Evolutionary conservation across 2,329 filamentous ascomycete species (phyloP).

Genomic region (Verticillium dahliae): DNA sequence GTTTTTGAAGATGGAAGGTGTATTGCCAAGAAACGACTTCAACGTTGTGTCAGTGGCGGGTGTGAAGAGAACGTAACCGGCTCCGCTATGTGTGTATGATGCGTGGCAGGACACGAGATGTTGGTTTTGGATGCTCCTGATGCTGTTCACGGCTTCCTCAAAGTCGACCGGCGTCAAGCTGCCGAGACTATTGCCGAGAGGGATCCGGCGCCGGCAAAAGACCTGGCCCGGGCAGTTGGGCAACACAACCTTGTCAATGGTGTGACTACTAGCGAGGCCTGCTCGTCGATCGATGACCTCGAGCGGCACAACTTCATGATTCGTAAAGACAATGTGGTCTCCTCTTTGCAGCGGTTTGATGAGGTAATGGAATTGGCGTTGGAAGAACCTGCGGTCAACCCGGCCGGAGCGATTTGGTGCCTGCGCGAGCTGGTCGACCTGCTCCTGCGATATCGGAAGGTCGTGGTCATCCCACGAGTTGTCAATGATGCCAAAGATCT

Average conservation of each 20-base stretch:
- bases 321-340: constrained; percentile 55
- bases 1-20: constrained; percentile 55
- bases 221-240: constrained; percentile 52
- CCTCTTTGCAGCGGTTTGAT: constrained; percentile 55
- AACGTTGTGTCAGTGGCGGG: constrained; percentile 62
- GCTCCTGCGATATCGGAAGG: constrained; percentile 60
- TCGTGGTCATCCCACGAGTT: constrained; percentile 73
- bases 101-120: constrained; percentile 67
- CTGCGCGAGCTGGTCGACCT: constrained; percentile 57
- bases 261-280: constrained; percentile 25
- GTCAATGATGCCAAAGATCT: constrained; percentile 70
- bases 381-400: constrained; percentile 63
- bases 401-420: constrained; percentile 53
- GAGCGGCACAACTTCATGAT: constrained; percentile 63
- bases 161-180: constrained; percentile 48
- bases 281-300: constrained; percentile 57
- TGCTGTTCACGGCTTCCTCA: constrained; percentile 51
- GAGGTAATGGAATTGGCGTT: constrained; percentile 66
- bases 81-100: constrained; percentile 60
- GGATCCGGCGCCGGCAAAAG: constrained; percentile 52
- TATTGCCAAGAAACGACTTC: constrained; percentile 59
- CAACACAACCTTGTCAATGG: constrained; percentile 54
- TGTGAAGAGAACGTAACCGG: constrained; percentile 59
- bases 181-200: constrained; percentile 38
- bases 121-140: constrained; percentile 54